Conservation (phyloP, 768 basidiomycete species). For the Tulasnella sp. region DNA sequence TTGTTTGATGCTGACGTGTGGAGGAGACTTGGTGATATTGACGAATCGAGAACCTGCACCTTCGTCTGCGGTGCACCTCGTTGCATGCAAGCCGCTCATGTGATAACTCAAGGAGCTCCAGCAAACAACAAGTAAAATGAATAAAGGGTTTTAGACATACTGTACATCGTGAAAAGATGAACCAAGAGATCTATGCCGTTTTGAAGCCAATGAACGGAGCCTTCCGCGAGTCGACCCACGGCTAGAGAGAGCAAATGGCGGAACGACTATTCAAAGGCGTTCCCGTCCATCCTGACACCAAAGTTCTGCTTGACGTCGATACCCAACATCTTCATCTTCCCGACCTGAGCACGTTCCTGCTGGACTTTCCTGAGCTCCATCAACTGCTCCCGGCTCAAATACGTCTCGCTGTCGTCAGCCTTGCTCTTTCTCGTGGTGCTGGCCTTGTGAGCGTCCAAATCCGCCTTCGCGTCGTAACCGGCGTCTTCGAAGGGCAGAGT, state of each 20-base stretch:
- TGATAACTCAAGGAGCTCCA: not conserved
- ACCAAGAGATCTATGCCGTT: not conserved
- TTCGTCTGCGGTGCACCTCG: not conserved
- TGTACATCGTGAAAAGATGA: not conserved
- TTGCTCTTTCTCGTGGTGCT: slow-evolving; percentile 72
- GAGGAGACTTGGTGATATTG: not conserved
- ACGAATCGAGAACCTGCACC: not conserved
- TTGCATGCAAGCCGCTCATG: not conserved
- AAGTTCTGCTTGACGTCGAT: slow-evolving; percentile 85
- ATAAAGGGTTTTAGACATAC: not conserved
- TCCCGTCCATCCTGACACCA: slow-evolving; percentile 80
- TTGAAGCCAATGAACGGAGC: not conserved
- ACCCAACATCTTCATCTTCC: slow-evolving; percentile 83
- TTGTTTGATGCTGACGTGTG: not conserved
- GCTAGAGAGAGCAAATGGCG: not conserved
- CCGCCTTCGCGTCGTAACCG: slow-evolving; percentile 78
- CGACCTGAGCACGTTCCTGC: slow-evolving; percentile 77
- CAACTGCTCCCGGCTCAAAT: slow-evolving; percentile 77
- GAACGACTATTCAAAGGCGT: slow-evolving; percentile 7
- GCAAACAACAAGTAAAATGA: not conserved
- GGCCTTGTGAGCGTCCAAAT: slow-evolving; percentile 74
- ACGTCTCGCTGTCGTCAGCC: slow-evolving; percentile 57
- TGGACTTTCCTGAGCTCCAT: slow-evolving; percentile 81
- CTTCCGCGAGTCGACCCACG: not conserved
- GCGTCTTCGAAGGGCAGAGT: slow-evolving; percentile 72